Base-by-base conservation (phyloP, 176 grass and related monocot genomes). In the Alopecurus myosuroides region DNA sequence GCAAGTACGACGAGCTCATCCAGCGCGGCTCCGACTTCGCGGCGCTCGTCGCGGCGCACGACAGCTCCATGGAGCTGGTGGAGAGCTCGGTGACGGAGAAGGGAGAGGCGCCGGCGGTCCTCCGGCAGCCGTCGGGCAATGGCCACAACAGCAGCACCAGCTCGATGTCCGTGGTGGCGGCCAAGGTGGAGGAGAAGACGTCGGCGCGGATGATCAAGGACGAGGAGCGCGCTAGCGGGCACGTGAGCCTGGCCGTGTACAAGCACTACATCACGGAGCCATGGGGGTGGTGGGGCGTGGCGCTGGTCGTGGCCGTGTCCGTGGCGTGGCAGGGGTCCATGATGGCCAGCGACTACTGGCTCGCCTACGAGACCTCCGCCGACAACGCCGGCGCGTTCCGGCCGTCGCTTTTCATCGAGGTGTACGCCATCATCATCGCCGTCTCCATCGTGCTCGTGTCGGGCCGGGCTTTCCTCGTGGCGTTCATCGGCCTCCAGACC, bases 21-120 rank as follows among this genome's bases (percentile, higher is more conserved):
- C 17, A 84, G 31, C 2, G 65, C 3, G 91, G 88, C 19, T 66
- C 91, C 0, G 91, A 99, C 69, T 99, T 99, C 8, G 93, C 91
- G 12, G 86, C 86, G 7, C 93, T 99, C 15, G 97, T 96, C 0
- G 97, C 88, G 6, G 93, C 93, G 44, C 97, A 96, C 79, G 90
- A 99, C 70, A 96, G 91, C 84, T 96, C 97, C 26, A 99, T 99
- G 97, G 97, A 99, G 51, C 91, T 94, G 23, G 93, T 99, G 19
- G 97, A 99, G 42, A 77, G 88, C 72, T 89, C 88, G 40, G 82
- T 30, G 23, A 34, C 22, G 26, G 69, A 76, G 50, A 86, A 62
- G 48, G 74, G 23, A 8, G 82, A 88, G 64, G 13, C 68, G n/a
- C 67, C 77, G 15, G 80, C 88, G 4, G 3, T 87, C 69, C 84